phyloP scores from a whole-genome alignment of 176 grass and related monocot genomes.

The Musa troglodytarum region DNA sequence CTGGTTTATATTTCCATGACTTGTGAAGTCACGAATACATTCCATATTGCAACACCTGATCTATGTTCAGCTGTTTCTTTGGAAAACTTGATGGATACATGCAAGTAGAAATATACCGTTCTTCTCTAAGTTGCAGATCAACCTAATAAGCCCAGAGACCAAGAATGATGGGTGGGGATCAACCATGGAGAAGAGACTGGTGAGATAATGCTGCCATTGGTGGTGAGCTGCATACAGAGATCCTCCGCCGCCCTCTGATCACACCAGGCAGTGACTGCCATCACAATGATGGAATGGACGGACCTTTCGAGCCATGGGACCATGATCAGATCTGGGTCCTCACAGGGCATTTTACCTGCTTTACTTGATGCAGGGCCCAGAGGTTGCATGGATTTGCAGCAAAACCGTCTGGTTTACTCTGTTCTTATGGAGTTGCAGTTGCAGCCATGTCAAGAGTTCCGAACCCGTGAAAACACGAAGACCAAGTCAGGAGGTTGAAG shows the following conservation, averaged over 20 bases:
- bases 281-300: slow-evolving; percentile 53
- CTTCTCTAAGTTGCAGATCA: no score
- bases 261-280: slow-evolving; percentile 50
- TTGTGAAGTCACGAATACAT: no score
- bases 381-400: slow-evolving; percentile 49
- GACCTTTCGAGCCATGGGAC: slow-evolving; percentile 55
- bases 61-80: no score
- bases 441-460: slow-evolving; percentile 82
- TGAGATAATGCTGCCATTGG: slow-evolving; percentile 50
- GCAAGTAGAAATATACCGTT: no score
- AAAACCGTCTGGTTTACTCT: slow-evolving; percentile 30
- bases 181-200: slow-evolving; percentile 35
- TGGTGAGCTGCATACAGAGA: slow-evolving; percentile 32
- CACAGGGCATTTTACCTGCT: slow-evolving; percentile 85
- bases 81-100: no score
- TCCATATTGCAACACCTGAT: no score
- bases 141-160: no score
- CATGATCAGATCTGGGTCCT: slow-evolving; percentile 71
- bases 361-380: slow-evolving; percentile 76
- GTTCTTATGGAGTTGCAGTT: slow-evolving; percentile 32
- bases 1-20: no score
- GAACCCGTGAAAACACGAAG: background rate
- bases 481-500: background rate
- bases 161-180: no score
- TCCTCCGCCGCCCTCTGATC: slow-evolving; percentile 46